Conservation (phyloP, 495 filamentous ascomycete species). For the Amorphotheca resinae region DNA sequence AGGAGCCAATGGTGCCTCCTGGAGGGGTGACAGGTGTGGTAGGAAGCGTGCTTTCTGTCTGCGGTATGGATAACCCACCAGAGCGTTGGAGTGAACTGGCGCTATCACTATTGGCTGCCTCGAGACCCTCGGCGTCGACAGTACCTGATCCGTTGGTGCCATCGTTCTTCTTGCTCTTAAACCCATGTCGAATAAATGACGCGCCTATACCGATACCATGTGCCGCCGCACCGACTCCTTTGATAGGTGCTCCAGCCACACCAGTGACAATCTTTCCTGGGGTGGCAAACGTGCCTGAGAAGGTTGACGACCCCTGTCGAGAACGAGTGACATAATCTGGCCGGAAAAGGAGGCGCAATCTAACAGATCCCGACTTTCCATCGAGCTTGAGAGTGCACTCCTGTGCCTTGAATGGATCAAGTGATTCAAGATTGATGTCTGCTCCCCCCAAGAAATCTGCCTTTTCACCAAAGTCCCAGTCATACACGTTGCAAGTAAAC, state of each 20-base stretch:
- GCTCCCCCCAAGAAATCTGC: constrained; percentile 73
- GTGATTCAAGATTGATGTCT: constrained; percentile 61
- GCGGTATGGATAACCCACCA: neutral
- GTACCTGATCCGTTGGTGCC: constrained; percentile 13
- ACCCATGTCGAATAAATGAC: constrained; percentile 57
- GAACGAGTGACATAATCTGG: constrained; percentile 82
- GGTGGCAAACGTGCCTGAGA: constrained; percentile 79
- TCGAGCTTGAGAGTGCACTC: constrained; percentile 66
- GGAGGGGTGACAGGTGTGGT: constrained; percentile 22
- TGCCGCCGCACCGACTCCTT: constrained; percentile 61
- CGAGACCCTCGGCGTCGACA: constrained; percentile 13
- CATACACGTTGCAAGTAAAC: constrained; percentile 68
- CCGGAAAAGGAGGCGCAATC: constrained; percentile 83
- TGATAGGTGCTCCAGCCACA: constrained; percentile 73
- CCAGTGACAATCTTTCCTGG: constrained; percentile 83
- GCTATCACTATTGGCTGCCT: constrained; percentile 3
- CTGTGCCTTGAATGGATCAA: constrained; percentile 74
- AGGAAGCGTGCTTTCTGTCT: neutral
- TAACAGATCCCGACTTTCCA: constrained; percentile 77
- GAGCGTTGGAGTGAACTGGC: neutral
- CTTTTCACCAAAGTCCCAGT: constrained; percentile 91
- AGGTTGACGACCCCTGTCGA: constrained; percentile 82
- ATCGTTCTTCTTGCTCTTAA: constrained; percentile 54
- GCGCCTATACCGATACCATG: constrained; percentile 79
- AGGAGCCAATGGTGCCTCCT: constrained; percentile 28